phyloP scores from a whole-genome alignment of 805 yeast species.

The Candida verbasci region DNA sequence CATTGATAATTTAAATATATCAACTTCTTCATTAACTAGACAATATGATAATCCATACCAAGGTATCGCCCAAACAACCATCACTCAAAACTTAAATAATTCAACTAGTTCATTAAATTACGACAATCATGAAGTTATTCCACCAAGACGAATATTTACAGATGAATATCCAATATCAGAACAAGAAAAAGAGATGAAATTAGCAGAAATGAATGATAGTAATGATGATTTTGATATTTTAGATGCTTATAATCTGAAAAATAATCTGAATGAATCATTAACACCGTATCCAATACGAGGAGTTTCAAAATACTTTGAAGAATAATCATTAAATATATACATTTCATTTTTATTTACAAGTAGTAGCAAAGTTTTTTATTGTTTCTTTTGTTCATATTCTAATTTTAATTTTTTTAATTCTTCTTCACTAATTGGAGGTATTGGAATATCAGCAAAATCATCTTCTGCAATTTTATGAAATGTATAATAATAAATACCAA shows the following conservation, averaged over 20 bases:
- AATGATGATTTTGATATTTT: neutral
- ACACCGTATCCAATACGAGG: conserved; percentile 32
- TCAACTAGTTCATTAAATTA: neutral
- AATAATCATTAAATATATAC: too few species aligned
- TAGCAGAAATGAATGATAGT: neutral
- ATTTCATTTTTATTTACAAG: too few species aligned
- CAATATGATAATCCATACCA: conserved; percentile 3
- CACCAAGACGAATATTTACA: neutral
- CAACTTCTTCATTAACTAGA: conserved; percentile 2
- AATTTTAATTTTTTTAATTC: conserved; percentile 68
- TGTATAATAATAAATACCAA: conserved; percentile 62
- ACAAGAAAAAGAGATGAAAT: neutral
- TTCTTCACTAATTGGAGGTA: conserved; percentile 83
- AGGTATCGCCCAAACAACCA: too few species aligned
- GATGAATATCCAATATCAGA: conserved; percentile 2
- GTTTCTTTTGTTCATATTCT: conserved; percentile 57
- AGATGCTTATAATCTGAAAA: conserved; percentile 1
- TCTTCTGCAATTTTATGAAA: conserved; percentile 57
- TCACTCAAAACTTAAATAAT: neutral
- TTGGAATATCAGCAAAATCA: conserved; percentile 87
- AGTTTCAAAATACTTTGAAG: conserved; percentile 19
- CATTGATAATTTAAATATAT: neutral
- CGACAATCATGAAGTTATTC: neutral
- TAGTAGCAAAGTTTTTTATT: too few species aligned
- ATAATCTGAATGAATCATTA: conserved; percentile 2